Conservation (phyloP, 495 filamentous ascomycete species). For the Penicillium angulare region DNA sequence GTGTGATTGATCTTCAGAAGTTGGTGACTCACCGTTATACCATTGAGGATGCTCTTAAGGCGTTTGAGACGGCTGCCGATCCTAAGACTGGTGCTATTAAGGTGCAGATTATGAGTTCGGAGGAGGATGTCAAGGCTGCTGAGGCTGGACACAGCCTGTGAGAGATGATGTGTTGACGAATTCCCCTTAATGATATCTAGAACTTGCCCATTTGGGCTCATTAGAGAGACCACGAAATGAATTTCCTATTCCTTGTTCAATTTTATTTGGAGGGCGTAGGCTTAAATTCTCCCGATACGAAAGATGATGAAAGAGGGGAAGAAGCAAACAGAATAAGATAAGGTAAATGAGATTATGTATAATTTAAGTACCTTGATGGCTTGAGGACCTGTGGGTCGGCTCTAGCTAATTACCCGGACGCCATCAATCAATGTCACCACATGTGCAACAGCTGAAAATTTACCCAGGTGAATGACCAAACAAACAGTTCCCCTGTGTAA, state of each 20-base stretch:
- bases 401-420: no score
- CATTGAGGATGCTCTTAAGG: constrained; percentile 83
- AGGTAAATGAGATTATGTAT: no score
- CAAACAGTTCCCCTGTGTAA: no score
- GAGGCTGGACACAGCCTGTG: constrained; percentile 36
- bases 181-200: constrained; percentile 2
- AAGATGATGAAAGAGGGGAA: no score
- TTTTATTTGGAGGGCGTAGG: no score
- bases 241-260: constrained; percentile 25
- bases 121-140: constrained; percentile 45
- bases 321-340: no score
- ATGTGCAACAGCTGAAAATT: no score
- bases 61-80: constrained; percentile 82
- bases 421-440: no score
- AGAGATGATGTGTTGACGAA: constrained; percentile 6
- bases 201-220: background rate
- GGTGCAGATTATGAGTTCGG: constrained; percentile 72
- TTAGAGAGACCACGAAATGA: constrained; percentile 2
- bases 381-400: no score
- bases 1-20: constrained; percentile 72
- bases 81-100: constrained; percentile 94
- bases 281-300: no score
- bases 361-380: no score
- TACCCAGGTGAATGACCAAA: no score
- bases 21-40: constrained; percentile 85